A percentile compares a stretch with the other conserved stretches of the same genome.
Evolutionary conservation across 2,329 filamentous ascomycete species (phyloP).

Genomic region (Epichloe glyceriae): DNA sequence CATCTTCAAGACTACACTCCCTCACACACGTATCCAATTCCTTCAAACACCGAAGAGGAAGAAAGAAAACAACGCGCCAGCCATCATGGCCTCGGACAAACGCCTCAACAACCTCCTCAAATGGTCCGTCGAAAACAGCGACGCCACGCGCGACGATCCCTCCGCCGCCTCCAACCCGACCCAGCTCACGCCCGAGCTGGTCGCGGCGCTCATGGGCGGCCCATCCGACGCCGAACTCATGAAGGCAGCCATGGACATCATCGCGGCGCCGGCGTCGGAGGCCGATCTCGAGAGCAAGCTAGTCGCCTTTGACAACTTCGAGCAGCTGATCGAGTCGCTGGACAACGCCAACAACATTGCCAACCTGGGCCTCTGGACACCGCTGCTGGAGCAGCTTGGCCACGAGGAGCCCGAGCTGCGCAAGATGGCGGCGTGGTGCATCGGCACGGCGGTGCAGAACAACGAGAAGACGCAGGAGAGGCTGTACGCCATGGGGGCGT

Average conservation of each 20-base stretch:
- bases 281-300: constrained; percentile 63
- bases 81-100: constrained; percentile 24
- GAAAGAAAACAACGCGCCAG: too few relatives aligned
- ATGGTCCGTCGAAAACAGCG: constrained; percentile 52
- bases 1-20: not conserved
- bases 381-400: constrained; percentile 57
- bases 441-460: constrained; percentile 93
- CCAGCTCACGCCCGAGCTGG: constrained; percentile 52
- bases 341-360: constrained; percentile 96
- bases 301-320: constrained; percentile 85
- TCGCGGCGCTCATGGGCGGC: constrained; percentile 68
- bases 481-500: constrained; percentile 52
- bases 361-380: constrained; percentile 66
- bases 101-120: constrained; percentile 64
- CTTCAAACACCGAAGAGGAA: not conserved
- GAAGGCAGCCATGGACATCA: constrained; percentile 68
- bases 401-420: constrained; percentile 60
- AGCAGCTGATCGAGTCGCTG: constrained; percentile 80
- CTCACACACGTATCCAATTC: not conserved
- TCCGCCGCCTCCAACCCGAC: constrained; percentile 18
- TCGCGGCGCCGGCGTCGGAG: constrained; percentile 48
- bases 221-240: constrained; percentile 88
- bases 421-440: constrained; percentile 84
- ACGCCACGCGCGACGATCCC: constrained; percentile 16
- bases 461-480: constrained; percentile 76